These are phyloP conservation scores for Entomortierella lignicola DNA, from an alignment of 192 early-diverging fungal genomes.

Conservation along the genomic window DNA sequence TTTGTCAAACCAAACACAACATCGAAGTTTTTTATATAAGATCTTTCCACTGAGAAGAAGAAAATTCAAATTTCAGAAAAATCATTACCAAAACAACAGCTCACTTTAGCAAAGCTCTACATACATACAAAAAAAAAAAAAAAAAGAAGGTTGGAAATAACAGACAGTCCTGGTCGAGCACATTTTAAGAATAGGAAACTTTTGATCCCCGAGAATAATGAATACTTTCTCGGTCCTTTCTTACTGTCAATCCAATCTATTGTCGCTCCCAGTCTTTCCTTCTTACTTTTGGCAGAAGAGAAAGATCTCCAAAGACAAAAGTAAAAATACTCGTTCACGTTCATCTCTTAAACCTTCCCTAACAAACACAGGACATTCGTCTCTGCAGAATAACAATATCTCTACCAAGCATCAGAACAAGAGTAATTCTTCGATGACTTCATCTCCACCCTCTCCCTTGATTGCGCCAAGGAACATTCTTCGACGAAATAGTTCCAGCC, in stretches of 20 bases:
- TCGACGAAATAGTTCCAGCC: constrained; percentile 28
- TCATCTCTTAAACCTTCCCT: neutral
- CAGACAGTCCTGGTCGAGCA: no score
- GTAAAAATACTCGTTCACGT: neutral
- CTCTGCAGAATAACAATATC: no score
- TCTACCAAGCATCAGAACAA: neutral
- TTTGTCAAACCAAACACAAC: no score
- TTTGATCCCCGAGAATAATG: constrained; percentile 16
- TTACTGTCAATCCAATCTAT: constrained; percentile 6
- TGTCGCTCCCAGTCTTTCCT: constrained; percentile 2
- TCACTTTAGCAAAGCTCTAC: no score
- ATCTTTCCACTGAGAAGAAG: no score
- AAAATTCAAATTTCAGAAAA: no score
- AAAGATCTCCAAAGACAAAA: neutral
- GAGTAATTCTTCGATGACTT: constrained; percentile 2
- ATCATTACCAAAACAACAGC: no score
- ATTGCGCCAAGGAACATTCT: constrained; percentile 14
- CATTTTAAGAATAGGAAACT: no score
- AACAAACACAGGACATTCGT: neutral
- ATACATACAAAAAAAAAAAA: no score
- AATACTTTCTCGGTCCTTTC: constrained; percentile 21
- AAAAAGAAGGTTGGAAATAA: no score
- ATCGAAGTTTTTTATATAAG: no score
- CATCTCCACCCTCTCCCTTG: constrained; percentile 4
- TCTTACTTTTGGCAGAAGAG: neutral